These are phyloP conservation scores for Pyracantha coccinea DNA, from an alignment of 331 rosid genomes.

Conservation along the genomic window DNA sequence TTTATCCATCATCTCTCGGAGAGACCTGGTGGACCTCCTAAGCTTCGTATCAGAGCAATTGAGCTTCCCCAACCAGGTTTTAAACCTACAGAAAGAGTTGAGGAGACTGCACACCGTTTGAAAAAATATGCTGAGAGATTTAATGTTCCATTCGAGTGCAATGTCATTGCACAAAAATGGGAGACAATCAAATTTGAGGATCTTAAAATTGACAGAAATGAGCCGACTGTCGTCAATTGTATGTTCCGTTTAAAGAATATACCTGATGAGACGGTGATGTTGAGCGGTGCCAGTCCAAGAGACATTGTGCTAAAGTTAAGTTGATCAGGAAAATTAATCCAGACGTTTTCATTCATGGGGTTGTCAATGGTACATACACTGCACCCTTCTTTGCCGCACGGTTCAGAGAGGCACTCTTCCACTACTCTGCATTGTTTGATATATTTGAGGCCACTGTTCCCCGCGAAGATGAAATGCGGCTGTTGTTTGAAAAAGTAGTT, in stretches of 20 bases:
- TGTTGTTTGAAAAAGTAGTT: constrained; percentile 38
- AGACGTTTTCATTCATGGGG: constrained; percentile 25
- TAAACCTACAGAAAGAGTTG: constrained; percentile 21
- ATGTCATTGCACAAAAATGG: constrained; percentile 27
- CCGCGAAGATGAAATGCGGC: constrained; percentile 31
- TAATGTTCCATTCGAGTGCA: constrained; percentile 23
- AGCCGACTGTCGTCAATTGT: constrained; percentile 20
- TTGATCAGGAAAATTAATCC: constrained; percentile 25
- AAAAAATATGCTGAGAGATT: constrained; percentile 38
- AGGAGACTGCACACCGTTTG: constrained; percentile 37
- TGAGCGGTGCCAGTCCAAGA: constrained; percentile 8
- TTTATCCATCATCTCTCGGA: constrained; percentile 18
- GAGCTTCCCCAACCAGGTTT: constrained; percentile 29
- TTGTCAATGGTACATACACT: constrained; percentile 19
- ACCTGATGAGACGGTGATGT: constrained; percentile 19
- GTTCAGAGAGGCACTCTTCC: constrained; percentile 31
- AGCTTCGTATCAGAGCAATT: constrained; percentile 22
- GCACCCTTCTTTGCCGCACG: constrained; percentile 23
- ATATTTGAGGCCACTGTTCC: constrained; percentile 25
- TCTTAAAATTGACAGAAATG: constrained; percentile 15
- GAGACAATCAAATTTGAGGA: constrained; percentile 21
- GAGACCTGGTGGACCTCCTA: constrained; percentile 20
- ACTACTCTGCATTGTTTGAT: constrained; percentile 40
- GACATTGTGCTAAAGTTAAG: constrained; percentile 19
- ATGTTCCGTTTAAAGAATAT: constrained; percentile 14